Conservation (phyloP, 805 yeast genomes). For the Candida gorgasii region DNA sequence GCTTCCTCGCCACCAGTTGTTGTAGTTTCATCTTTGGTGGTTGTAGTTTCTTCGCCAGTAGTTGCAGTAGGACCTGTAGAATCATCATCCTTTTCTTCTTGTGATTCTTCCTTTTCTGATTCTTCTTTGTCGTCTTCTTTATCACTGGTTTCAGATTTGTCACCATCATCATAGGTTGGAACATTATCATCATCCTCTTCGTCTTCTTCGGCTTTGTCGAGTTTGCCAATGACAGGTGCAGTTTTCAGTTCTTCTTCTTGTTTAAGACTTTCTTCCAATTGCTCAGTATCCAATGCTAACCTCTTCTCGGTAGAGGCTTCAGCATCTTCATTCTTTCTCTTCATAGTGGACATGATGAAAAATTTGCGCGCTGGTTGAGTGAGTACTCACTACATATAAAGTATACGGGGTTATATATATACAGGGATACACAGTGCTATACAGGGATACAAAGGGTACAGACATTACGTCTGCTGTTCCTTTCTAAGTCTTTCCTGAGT, state of each 20-base stretch:
- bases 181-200: slow-evolving; percentile 2
- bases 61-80: too few species aligned
- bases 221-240: slow-evolving; percentile 12
- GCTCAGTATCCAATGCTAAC: slow-evolving; percentile 69
- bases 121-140: background rate
- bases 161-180: slow-evolving; percentile 3
- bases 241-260: slow-evolving; percentile 14
- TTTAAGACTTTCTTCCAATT: slow-evolving; percentile 46
- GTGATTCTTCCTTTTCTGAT: slow-evolving; percentile 1
- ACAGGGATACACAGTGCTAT: background rate
- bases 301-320: slow-evolving; percentile 51
- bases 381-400: background rate
- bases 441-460: background rate
- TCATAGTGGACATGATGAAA: slow-evolving; percentile 28
- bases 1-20: too few species aligned
- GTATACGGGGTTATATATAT: background rate
- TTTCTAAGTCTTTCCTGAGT: slow-evolving; percentile 31
- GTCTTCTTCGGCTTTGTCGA: slow-evolving; percentile 1
- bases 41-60: background rate
- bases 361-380: slow-evolving; percentile 10
- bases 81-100: slow-evolving; percentile 6
- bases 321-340: slow-evolving; percentile 68
- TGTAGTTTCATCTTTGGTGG: background rate
- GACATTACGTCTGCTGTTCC: slow-evolving; percentile 13
- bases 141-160: background rate